Evolutionary conservation across 371 early-diverging fungal species (phyloP).

Genomic region (Homolaphlyctis polyrhiza): DNA sequence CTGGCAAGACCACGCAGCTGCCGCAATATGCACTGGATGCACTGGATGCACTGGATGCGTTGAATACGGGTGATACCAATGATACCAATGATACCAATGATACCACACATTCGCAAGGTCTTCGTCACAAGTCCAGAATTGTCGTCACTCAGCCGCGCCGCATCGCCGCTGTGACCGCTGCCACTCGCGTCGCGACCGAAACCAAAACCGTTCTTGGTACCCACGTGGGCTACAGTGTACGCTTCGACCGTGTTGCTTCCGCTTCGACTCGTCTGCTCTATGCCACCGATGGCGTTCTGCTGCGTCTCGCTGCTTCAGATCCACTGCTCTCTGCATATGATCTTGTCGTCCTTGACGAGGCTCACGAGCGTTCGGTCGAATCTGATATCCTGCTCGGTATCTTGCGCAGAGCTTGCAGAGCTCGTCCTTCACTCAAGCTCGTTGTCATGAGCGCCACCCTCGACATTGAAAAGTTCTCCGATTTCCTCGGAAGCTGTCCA

Average conservation of each 20-base stretch:
- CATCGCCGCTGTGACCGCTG: slow-evolving; percentile 89
- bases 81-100: neutral
- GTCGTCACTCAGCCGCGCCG: slow-evolving; percentile 61
- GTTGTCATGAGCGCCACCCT: slow-evolving; percentile 83
- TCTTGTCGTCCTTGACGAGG: slow-evolving; percentile 85
- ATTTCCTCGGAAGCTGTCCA: slow-evolving; percentile 63
- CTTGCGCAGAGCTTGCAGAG: slow-evolving; percentile 54
- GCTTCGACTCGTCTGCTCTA: slow-evolving; percentile 67
- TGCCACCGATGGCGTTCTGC: slow-evolving; percentile 91
- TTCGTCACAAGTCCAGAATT: slow-evolving; percentile 7
- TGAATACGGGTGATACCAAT: neutral
- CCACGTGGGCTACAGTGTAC: slow-evolving; percentile 78
- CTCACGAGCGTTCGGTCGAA: slow-evolving; percentile 91
- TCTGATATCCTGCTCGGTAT: slow-evolving; percentile 91
- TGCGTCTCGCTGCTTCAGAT: slow-evolving; percentile 70
- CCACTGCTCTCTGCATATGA: slow-evolving; percentile 61
- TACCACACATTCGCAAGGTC: neutral
- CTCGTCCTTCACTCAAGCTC: slow-evolving; percentile 50
- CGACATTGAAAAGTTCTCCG: slow-evolving; percentile 44
- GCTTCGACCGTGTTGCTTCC: slow-evolving; percentile 69
- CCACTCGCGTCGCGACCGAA: slow-evolving; percentile 77
- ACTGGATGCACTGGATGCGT: slow-evolving; percentile 17
- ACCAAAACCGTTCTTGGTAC: slow-evolving; percentile 52
- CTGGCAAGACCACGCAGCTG: slow-evolving; percentile 91
- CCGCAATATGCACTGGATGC: slow-evolving; percentile 80